phyloP scores from a whole-genome alignment of 257 asterid genomes.

The Thymus mandschuricus region DNA sequence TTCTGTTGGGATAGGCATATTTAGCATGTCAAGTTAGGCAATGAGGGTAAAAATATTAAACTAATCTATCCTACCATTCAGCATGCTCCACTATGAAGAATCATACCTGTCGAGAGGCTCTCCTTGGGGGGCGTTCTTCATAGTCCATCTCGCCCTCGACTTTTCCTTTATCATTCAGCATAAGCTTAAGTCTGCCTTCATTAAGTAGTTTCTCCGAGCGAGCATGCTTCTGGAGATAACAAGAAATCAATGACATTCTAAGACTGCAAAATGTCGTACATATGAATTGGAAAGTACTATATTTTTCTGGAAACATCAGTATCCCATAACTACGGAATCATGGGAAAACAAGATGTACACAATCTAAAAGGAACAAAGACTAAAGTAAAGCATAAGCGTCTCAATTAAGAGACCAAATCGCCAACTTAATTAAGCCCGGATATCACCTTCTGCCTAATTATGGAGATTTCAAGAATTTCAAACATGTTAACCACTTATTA shows the following conservation, averaged over 20 bases:
- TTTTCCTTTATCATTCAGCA: conserved; percentile 63
- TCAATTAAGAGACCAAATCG: background rate
- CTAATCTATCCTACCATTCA: conserved; percentile 10
- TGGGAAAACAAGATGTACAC: background rate
- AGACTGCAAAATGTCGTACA: background rate
- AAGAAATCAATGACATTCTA: conserved; percentile 13
- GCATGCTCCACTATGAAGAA: conserved; percentile 26
- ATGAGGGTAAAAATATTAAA: conserved; percentile 10
- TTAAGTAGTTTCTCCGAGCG: conserved; percentile 76
- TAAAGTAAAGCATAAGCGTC: background rate
- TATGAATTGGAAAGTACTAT: background rate
- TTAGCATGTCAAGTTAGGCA: conserved; percentile 9
- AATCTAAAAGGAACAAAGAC: background rate
- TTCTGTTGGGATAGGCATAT: conserved; percentile 33
- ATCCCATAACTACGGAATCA: background rate
- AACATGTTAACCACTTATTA: background rate
- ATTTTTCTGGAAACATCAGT: no score
- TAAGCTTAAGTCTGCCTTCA: conserved; percentile 91
- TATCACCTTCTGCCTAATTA: background rate
- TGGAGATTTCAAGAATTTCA: background rate
- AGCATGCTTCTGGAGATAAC: conserved; percentile 70
- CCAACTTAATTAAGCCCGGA: background rate
- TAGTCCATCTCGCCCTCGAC: conserved; percentile 53
- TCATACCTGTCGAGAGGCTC: conserved; percentile 50
- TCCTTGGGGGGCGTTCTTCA: conserved; percentile 33